Evolutionary conservation across 2,329 filamentous ascomycete species (phyloP), one percentile per base, ranked within the genome.

Genomic region (Aspergillus sp.): DNA sequence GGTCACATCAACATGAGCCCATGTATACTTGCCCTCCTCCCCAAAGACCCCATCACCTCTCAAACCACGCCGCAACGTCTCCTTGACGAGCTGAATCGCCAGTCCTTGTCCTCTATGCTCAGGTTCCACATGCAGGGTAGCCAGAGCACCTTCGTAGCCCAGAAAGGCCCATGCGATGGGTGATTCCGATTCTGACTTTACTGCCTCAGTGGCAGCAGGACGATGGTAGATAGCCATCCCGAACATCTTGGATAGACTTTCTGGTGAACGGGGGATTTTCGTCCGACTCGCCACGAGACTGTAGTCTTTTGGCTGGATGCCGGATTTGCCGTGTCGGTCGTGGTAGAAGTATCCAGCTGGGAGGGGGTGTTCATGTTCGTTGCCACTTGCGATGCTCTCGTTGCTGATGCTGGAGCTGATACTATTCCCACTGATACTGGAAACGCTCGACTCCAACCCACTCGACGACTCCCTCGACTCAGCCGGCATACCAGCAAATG

Each of bases 101-200:
- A 72, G 50, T 1, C 66, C 64, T 6, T 51, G 56, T 0, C 68
- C 61, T 0, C 69, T 65, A 58, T 70, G 62, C 40, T 62, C 66
- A n/a, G 60, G 60, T 42, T 72, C 68, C 30, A 69, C 68, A 52
- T 70, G 65, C 34, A 72, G 43, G 27, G 63, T 65, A 8, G 62
- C 58, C 10, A 72, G 39, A 8, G 60, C 59, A 3, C 61, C 67
- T 46, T 72, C 69, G 13, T 60, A 46, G 4, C 61, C 59, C 5
- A 72, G 47, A 35, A 71, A 70, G 0, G 56, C 64, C 69, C 69
- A 72, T 3, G 60, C 68, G 42, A 72, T 53, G 9, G 68, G 66
- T 42, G 52, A 53, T 33, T 59, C 19, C 4, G 57, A 12, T 54
- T 48, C 3, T 29, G 30, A 7, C n/a, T 27, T 29, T 33, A 19